phyloP scores from a whole-genome alignment of 805 yeast species.

The Sugiyamaella smithiae region DNA sequence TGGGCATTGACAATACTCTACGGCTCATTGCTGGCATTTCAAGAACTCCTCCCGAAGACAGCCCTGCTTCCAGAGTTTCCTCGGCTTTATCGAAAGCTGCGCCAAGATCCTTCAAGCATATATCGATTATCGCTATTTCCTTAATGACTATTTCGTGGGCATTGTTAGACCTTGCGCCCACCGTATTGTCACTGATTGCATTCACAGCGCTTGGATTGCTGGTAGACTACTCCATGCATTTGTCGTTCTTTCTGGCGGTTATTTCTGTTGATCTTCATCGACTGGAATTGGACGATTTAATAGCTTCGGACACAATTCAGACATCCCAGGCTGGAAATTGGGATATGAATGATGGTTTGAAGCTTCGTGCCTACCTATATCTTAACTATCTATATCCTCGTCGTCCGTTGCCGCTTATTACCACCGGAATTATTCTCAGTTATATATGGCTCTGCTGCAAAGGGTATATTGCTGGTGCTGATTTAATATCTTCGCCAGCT shows the following conservation, averaged over 20 bases:
- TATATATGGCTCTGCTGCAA: constrained; percentile 12
- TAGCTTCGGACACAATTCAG: constrained; percentile 4
- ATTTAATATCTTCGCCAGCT: not conserved
- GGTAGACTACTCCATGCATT: constrained; percentile 58
- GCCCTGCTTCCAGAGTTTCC: constrained; percentile 40
- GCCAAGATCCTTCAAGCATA: constrained; percentile 39
- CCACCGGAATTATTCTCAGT: not conserved
- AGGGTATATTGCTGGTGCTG: not conserved
- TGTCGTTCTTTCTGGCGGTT: constrained; percentile 63
- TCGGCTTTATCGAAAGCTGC: constrained; percentile 39
- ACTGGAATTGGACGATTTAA: constrained; percentile 55
- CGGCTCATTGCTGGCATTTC: constrained; percentile 43
- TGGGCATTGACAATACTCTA: constrained; percentile 49
- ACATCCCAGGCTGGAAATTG: not conserved
- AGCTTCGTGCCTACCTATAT: constrained; percentile 23
- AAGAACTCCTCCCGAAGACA: constrained; percentile 41
- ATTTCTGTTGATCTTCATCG: constrained; percentile 65
- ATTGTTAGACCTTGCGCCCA: not conserved
- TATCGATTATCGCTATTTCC: constrained; percentile 38
- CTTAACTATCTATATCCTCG: constrained; percentile 14
- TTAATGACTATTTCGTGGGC: constrained; percentile 32
- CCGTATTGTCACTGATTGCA: not conserved
- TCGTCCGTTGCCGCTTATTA: constrained; percentile 7
- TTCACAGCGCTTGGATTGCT: constrained; percentile 49
- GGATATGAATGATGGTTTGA: not conserved